phyloP scores from a whole-genome alignment of 2,329 filamentous ascomycete species.

The Colletotrichum eremochloae region DNA sequence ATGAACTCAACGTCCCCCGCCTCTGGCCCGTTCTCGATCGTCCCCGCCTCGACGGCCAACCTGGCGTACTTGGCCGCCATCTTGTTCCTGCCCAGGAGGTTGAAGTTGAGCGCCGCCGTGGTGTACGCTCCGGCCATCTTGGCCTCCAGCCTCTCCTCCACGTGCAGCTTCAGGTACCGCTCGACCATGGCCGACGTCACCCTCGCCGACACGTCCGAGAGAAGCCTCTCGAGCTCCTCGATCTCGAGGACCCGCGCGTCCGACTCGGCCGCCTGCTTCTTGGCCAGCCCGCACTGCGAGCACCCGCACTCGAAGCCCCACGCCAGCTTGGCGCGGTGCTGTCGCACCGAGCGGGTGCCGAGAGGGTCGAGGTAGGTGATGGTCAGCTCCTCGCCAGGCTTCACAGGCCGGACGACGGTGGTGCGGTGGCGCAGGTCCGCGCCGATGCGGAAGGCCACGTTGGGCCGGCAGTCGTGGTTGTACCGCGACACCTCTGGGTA shows the following conservation, averaged over 20 bases:
- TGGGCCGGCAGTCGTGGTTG: constrained; percentile 62
- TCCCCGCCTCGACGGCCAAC: constrained; percentile 53
- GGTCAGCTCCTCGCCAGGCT: constrained; percentile 58
- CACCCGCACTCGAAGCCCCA: constrained; percentile 60
- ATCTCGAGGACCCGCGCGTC: constrained; percentile 55
- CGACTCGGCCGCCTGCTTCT: constrained; percentile 48
- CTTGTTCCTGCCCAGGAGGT: constrained; percentile 55
- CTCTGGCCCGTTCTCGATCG: constrained; percentile 43
- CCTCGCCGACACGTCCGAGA: constrained; percentile 36
- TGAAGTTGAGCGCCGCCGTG: constrained; percentile 56
- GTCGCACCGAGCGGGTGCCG: constrained; percentile 46
- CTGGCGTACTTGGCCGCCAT: constrained; percentile 54
- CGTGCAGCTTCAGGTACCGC: constrained; percentile 53
- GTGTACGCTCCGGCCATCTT: constrained; percentile 53
- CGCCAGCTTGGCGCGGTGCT: constrained; percentile 46
- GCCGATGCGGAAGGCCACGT: constrained; percentile 58
- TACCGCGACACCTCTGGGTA: constrained; percentile 50
- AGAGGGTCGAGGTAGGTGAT: constrained; percentile 57
- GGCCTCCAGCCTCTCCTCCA: constrained; percentile 56
- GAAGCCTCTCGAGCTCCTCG: constrained; percentile 45
- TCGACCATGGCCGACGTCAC: constrained; percentile 53
- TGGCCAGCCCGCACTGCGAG: constrained; percentile 51
- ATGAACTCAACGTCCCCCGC: constrained; percentile 38
- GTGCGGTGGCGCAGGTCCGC: constrained; percentile 54
- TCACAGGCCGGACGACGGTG: constrained; percentile 54